Conservation (phyloP, 768 basidiomycete species). For the Grammothele lineata region DNA sequence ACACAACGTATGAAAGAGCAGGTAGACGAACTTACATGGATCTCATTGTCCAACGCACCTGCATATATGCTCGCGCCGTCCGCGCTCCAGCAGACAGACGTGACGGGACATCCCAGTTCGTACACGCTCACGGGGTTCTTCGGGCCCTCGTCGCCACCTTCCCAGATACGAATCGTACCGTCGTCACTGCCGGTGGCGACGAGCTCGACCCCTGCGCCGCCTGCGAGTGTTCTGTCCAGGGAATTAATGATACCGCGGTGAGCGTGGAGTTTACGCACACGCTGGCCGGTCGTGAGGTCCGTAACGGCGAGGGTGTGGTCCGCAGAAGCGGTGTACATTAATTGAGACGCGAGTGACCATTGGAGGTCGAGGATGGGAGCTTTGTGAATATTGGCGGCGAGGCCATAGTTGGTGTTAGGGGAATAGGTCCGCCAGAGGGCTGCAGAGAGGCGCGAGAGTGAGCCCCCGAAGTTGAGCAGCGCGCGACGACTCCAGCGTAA, state of each 20-base stretch:
- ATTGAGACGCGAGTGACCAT: slow-evolving; percentile 74
- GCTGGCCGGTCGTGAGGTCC: slow-evolving; percentile 81
- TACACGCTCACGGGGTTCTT: slow-evolving; percentile 79
- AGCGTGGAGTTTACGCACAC: slow-evolving; percentile 76
- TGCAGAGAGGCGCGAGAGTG: slow-evolving; percentile 25
- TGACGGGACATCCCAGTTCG: slow-evolving; percentile 86
- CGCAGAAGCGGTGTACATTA: slow-evolving; percentile 82
- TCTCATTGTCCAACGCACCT: slow-evolving; percentile 93
- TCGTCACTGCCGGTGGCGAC: slow-evolving; percentile 90
- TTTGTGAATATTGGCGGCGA: slow-evolving; percentile 80
- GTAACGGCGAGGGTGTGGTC: slow-evolving; percentile 79
- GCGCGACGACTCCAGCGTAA: not conserved
- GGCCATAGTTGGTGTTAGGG: slow-evolving; percentile 90
- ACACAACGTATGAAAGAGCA: slow-evolving; percentile 3
- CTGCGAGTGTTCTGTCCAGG: slow-evolving; percentile 81
- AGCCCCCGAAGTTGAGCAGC: not conserved
- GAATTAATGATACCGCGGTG: slow-evolving; percentile 91
- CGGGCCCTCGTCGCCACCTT: slow-evolving; percentile 68
- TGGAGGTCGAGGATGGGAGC: slow-evolving; percentile 90
- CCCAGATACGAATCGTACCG: slow-evolving; percentile 89
- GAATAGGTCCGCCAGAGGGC: slow-evolving; percentile 90
- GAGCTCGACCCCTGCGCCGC: slow-evolving; percentile 81
- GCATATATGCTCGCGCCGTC: slow-evolving; percentile 88
- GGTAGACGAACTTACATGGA: slow-evolving; percentile 81
- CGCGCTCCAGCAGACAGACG: slow-evolving; percentile 86